Evolutionary conservation across 2,329 filamentous ascomycete genomes (phyloP), one percentile per base, ranked within the genome.

Genomic region (Xylaria arbuscula): DNA sequence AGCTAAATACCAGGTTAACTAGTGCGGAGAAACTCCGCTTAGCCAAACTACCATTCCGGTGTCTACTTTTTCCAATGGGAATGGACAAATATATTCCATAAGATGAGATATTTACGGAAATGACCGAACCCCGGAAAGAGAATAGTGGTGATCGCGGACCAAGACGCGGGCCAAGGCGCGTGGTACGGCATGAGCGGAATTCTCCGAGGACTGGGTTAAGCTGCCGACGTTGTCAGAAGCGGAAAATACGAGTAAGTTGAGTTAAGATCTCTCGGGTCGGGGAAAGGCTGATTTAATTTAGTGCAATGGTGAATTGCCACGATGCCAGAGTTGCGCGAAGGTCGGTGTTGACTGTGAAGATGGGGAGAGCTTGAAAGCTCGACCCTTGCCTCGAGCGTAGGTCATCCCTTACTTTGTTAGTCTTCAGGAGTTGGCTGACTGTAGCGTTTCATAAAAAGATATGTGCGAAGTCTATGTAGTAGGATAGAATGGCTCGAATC

Each of bases 401-500:
- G 13, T 56, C n/a, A 22, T n/a, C 40, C 47, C 8, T 28, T 10
- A 10, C 24, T 24, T 40, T 38, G 0, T 15, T 55, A 40, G 24
- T 42, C 5, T 15, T 15, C 8, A 17, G 19, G 19, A 19, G 28
- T 56, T 9, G 19, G 2, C 59, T 62, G 15, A 63, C 40, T 19
- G 36, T 36, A 3, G 2, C 19, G 17, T 6, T 5, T 8, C 34
- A 3, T 15, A 9, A 50, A 5, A 6, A 71, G 69, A 19, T 71
- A 69, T 24, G 36, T 69, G 7, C 67, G 48, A 1, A 67, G 57
- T 59, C 22, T 71, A 50, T 61, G 56, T 2, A 51, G 34, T 3
- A 76, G 84, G 0, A 78, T 86, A 17, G 73, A 75, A 38, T 86
- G 84, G 83, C 75, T 86, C 0, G 84, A 87, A 59, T 79, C 78